A percentile compares a stretch with the other conserved stretches of the same genome.
These are phyloP conservation scores for Dalbergia oliveri DNA, from an alignment of 306 rosid species.

Conservation along the genomic window DNA sequence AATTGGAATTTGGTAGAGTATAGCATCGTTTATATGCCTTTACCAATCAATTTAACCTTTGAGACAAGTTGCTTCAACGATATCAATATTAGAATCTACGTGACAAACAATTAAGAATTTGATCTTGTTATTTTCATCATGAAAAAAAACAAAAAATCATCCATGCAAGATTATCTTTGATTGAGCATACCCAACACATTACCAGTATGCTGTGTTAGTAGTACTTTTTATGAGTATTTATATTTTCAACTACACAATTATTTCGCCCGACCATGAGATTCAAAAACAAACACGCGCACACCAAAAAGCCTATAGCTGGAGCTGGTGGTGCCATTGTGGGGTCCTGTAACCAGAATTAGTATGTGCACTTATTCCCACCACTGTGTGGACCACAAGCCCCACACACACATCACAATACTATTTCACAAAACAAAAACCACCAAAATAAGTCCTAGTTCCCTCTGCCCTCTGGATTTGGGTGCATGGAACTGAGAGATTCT, in stretches of 20 bases:
- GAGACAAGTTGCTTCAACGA: no score
- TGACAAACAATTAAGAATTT: no score
- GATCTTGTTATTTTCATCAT: no score
- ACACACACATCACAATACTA: background rate
- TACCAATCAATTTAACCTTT: no score
- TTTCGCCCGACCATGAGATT: conserved; percentile 47
- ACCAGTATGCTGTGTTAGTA: background rate
- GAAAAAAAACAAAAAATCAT: no score
- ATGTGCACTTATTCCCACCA: conserved; percentile 49
- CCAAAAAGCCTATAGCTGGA: conserved; percentile 43
- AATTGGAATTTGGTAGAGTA: background rate
- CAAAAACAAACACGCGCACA: conserved; percentile 53
- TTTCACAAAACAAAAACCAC: conserved; percentile 4
- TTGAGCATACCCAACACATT: background rate
- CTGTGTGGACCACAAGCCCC: conserved; percentile 51
- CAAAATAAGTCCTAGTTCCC: conserved; percentile 12
- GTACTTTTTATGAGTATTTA: background rate
- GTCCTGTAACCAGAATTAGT: conserved; percentile 47
- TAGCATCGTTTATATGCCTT: no score
- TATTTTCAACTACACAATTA: conserved; percentile 50
- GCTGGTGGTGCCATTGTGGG: conserved; percentile 50
- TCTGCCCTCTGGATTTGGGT: conserved; percentile 30
- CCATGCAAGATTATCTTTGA: background rate
- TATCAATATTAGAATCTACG: no score
- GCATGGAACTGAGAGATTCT: conserved; percentile 30